Base-by-base conservation (phyloP, 345 rosid species). In the rapeseed (Brassica napus) region DNA sequence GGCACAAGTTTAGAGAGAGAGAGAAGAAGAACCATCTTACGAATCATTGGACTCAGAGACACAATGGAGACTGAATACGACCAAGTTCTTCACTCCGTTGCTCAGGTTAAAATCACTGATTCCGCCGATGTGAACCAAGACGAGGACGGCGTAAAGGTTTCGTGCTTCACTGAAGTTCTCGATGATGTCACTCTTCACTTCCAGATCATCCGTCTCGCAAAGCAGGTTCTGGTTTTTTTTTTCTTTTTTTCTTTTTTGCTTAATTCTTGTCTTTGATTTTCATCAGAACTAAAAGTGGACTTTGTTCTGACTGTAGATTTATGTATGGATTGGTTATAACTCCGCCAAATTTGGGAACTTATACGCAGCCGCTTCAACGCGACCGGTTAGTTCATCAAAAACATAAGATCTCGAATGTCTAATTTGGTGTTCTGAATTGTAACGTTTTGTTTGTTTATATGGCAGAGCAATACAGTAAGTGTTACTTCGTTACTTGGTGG, bases 281-380 rank as follows among this genome's bases (percentile, higher is more conserved):
- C 81, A 66, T 60, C 59, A 49, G 61, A 69, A 42, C 74, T 44
- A 11, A 60, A 54, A 64, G 2, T 10, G 12, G 0, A 42, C 5
- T 21, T 24, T 58, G 16, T 6, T 49, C 8, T 0, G 0, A 44
- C 11, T 57, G 15, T 26, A 93, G 97, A 88, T 95, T 54, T 93
- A 90, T 62, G 93, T 91, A 7, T 93, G 98, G 98, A 73, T 93
- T 15, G 92, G 96, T 68, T 89, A 86, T 75, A 91, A 87, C 75
- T 91, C 97, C 70, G 65, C 87, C 7, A 91, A 90, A 68, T 83
- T 95, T 15, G 98, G 97, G 26, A 87, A 75, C 60, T 71, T 90
- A 61, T 90, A 90, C 80, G 99, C 98, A 26, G 97, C 99, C 75
- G 96, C 94, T 31, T 65, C 91, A 60, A 94, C 94, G 1, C 87